Conservation (phyloP, 768 basidiomycete genomes). For the Hortiboletus campestris region DNA sequence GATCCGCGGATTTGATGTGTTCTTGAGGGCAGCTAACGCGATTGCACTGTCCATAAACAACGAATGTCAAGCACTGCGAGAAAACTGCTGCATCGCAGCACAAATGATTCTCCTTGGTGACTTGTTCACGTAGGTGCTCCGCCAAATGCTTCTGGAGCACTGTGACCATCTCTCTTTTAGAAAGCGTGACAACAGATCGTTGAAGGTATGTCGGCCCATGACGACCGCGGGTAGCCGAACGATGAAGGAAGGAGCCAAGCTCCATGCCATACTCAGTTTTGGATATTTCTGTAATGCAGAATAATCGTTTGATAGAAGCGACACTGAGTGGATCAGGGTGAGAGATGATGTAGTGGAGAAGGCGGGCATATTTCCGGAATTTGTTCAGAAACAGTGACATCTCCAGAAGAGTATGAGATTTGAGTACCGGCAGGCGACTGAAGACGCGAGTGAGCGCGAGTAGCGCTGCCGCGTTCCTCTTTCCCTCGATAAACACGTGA, state of each 20-base stretch:
- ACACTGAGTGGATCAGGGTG: conserved; percentile 3
- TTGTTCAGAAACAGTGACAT: conserved; percentile 4
- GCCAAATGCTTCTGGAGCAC: conserved; percentile 27
- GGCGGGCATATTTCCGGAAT: conserved; percentile 6
- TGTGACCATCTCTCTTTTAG: conserved; percentile 9
- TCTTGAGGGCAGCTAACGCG: conserved; percentile 34
- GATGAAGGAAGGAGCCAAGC: conserved; percentile 8
- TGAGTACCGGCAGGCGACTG: neutral
- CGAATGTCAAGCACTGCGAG: too few species aligned
- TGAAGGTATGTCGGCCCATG: neutral
- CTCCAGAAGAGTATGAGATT: conserved; percentile 8
- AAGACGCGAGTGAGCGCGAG: conserved; percentile 12
- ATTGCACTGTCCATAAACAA: conserved; percentile 30
- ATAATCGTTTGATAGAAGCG: conserved; percentile 15
- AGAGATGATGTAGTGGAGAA: conserved; percentile 4
- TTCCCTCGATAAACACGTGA: neutral
- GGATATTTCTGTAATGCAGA: conserved; percentile 7
- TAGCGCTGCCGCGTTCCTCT: conserved; percentile 1
- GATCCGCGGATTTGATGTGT: conserved; percentile 31
- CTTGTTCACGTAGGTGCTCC: conserved; percentile 25
- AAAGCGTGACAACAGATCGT: neutral
- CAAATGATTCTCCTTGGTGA: conserved; percentile 33
- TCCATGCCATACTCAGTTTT: conserved; percentile 9
- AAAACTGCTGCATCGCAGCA: conserved; percentile 23
- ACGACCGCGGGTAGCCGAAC: neutral